Percentiles rank a stretch among this genome's conserved stretches.
Evolutionary conservation across 78 protist species (phyloP).

Genomic region (Thecamonas trahens): DNA sequence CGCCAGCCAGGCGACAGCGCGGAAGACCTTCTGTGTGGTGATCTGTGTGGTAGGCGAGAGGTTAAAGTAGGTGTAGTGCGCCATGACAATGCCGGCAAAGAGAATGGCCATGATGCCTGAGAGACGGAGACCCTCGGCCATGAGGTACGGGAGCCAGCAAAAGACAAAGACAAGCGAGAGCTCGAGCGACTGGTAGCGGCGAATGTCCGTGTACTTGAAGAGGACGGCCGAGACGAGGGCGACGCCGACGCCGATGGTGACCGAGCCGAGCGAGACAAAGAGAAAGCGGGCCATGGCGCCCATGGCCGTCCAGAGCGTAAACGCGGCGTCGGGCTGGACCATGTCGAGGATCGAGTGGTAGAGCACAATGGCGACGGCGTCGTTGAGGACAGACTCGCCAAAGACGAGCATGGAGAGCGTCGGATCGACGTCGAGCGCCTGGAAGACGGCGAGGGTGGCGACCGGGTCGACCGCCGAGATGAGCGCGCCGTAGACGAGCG

Average conservation of each 20-base stretch:
- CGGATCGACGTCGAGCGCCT: constrained; percentile 68
- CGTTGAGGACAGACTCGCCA: constrained; percentile 89
- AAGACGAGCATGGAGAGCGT: constrained; percentile 69
- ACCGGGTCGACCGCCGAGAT: constrained; percentile 89
- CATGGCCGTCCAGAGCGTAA: not conserved
- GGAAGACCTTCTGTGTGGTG: constrained; percentile 4
- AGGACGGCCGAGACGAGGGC: constrained; percentile 23
- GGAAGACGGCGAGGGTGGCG: constrained; percentile 80
- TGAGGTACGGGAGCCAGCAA: constrained; percentile 8
- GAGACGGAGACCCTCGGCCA: constrained; percentile 23
- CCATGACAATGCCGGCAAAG: constrained; percentile 50
- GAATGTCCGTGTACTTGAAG: constrained; percentile 14
- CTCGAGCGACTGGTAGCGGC: constrained; percentile 6
- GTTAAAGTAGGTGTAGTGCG: constrained; percentile 51
- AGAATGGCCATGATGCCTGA: constrained; percentile 57
- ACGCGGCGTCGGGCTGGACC: not conserved
- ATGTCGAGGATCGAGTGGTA: constrained; percentile 6
- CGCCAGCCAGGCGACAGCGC: constrained; percentile 51
- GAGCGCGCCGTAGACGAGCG: constrained; percentile 72
- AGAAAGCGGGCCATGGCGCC: constrained; percentile 29
- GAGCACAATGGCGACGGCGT: constrained; percentile 82
- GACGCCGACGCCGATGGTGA: constrained; percentile 31
- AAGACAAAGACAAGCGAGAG: not conserved
- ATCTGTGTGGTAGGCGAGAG: constrained; percentile 25
- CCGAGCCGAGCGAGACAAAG: constrained; percentile 39